Evolutionary conservation across 305 asterid species (phyloP).

Genomic region (Plantago lanceolata): DNA sequence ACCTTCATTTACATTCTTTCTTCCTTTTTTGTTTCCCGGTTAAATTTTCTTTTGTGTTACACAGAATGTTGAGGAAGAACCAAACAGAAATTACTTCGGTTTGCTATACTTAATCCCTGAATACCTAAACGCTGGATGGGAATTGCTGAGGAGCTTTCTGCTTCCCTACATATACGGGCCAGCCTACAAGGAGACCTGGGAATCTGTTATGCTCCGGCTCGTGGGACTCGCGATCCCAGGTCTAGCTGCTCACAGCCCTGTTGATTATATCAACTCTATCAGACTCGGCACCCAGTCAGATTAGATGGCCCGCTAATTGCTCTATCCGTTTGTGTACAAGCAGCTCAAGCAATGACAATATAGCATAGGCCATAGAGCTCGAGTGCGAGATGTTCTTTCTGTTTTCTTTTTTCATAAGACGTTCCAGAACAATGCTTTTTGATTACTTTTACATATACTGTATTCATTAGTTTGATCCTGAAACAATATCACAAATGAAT

Average conservation of each 20-base stretch:
- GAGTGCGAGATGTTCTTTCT: too few relatives aligned
- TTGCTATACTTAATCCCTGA: slow-evolving; percentile 53
- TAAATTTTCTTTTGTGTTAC: neutral
- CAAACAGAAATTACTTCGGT: slow-evolving; percentile 76
- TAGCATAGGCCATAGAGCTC: too few relatives aligned
- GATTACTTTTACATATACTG: too few relatives aligned
- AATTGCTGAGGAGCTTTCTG: slow-evolving; percentile 57
- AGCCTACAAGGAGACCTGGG: slow-evolving; percentile 73
- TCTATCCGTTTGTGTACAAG: too few relatives aligned
- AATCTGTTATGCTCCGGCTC: slow-evolving; percentile 48
- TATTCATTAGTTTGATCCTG: too few relatives aligned
- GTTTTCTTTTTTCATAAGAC: too few relatives aligned
- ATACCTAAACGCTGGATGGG: slow-evolving; percentile 70
- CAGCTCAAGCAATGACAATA: too few relatives aligned
- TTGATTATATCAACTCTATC: slow-evolving; percentile 71
- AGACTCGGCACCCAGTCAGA: slow-evolving; percentile 46
- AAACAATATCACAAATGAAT: too few relatives aligned
- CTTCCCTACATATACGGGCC: slow-evolving; percentile 44
- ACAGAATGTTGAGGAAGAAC: slow-evolving; percentile 77
- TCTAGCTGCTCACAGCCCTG: slow-evolving; percentile 78
- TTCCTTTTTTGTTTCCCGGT: neutral
- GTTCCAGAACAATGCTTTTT: too few relatives aligned
- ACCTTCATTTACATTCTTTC: neutral
- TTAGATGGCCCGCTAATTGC: too few relatives aligned
- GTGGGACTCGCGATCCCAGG: slow-evolving; percentile 80